phyloP scores from a whole-genome alignment of 352 stramenopile genomes.

The Globisporangium emineosum region DNA sequence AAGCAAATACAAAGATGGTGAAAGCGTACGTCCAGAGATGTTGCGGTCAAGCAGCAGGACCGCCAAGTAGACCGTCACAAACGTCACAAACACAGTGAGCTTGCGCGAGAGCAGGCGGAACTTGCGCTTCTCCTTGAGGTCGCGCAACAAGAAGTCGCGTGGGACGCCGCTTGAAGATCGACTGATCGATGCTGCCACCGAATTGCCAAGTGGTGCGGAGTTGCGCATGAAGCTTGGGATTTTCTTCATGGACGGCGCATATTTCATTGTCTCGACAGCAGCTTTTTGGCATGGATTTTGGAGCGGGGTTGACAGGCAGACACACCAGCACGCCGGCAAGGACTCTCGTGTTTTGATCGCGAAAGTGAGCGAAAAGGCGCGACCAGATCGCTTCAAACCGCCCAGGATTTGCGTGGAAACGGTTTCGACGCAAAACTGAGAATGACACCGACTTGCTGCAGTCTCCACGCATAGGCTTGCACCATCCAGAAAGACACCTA shows the following conservation, averaged over 20 bases:
- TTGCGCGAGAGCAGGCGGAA: conserved; percentile 64
- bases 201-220: background rate
- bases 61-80: conserved; percentile 57
- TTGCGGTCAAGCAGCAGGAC: conserved; percentile 66
- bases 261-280: conserved; percentile 5
- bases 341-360: background rate
- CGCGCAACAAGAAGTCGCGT: conserved; percentile 48
- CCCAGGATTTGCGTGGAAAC: background rate
- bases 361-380: background rate
- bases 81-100: conserved; percentile 60
- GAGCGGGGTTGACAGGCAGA: background rate
- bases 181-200: conserved; percentile 9
- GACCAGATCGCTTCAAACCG: background rate
- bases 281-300: background rate
- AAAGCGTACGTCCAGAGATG: conserved; percentile 52
- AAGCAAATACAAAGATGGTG: background rate
- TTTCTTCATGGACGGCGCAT: conserved; percentile 15
- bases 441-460: background rate
- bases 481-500: background rate
- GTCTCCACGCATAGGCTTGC: too few relatives aligned
- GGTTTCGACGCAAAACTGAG: background rate
- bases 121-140: conserved; percentile 70
- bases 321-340: background rate
- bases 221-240: conserved; percentile 15
- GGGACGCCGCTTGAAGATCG: conserved; percentile 24